Base-by-base conservation (phyloP, 495 filamentous ascomycete genomes). In the Xylaria cubensis region DNA sequence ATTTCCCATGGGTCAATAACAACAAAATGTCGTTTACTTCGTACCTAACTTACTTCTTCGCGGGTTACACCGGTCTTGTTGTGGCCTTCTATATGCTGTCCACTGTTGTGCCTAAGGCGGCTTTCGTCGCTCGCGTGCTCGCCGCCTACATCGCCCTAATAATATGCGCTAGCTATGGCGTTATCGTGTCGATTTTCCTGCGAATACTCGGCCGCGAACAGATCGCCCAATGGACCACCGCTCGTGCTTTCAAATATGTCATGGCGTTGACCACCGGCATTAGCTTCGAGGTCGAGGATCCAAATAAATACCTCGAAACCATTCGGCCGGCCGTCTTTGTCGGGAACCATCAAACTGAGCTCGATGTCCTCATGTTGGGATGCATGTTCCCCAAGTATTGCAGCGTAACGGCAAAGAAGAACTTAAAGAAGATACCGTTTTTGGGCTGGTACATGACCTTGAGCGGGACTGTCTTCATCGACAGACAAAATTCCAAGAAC, bases 371-470 rank as follows among this genome's bases (percentile, higher is more conserved):
- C 64, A 91, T 98, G 88, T 87, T 98, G 15, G 96, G 94, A 50
- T 81, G 83, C 74, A 87, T 96, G 72, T 97, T 97, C 85, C 97
- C 96, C 15, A 91, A 90, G 68, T 94, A 96, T 85, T 97, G 93
- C 84, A 93, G 90, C 79, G 93, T 99, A 59, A 98, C 95, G 6
- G 94, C 95, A 51, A 99, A 99, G 88, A 90, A 91, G 76, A 92
- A 89, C 46, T 84, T 99, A 74, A 91, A 90, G 75, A 88, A 87
- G 56, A 81, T 90, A n/a, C 96, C 96, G 2, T 91, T 99, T 79
- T 84, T 99, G 55, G 96, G 96, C 64, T 97, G 94, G 95, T 99
- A 97, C 83, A 98, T 99, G 97, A 76, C 89, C 48, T 86, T 98
- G 26, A 93, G 90, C 51, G 93, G 94, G 64, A 93, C 93, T 71